Conservation (phyloP, 1,284 basidiomycete species). For the Ceratobasidium papillatum region DNA sequence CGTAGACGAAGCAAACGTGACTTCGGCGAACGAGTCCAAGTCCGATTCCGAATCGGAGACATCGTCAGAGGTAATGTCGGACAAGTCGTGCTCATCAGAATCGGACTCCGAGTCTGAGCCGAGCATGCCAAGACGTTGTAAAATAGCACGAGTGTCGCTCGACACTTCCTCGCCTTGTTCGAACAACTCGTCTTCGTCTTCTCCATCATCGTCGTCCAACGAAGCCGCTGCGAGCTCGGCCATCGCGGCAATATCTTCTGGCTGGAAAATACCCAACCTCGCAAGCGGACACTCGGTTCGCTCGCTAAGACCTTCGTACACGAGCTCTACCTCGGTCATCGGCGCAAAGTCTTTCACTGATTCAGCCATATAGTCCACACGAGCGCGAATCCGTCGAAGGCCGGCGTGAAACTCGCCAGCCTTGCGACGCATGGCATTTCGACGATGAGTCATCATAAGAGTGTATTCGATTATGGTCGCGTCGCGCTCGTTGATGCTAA, state of each 20-base stretch:
- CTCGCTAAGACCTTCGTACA: slow-evolving; percentile 15
- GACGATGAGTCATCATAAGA: neutral
- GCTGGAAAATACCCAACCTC: slow-evolving; percentile 24
- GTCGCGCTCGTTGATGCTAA: slow-evolving; percentile 25
- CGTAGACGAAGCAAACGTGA: neutral
- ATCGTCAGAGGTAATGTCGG: neutral
- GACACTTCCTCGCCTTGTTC: slow-evolving; percentile 52
- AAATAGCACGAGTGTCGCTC: slow-evolving; percentile 6
- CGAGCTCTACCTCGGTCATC: neutral
- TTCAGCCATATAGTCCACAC: neutral
- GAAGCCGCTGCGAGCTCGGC: slow-evolving; percentile 45
- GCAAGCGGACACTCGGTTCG: slow-evolving; percentile 19
- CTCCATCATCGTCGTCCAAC: slow-evolving; percentile 48
- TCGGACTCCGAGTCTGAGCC: slow-evolving; percentile 10
- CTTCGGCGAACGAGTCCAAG: neutral
- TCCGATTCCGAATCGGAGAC: slow-evolving; percentile 4
- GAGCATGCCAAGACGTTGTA: slow-evolving; percentile 17
- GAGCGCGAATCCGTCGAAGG: slow-evolving; percentile 2
- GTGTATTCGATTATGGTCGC: neutral
- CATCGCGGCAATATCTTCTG: slow-evolving; percentile 37
- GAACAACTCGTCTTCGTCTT: slow-evolving; percentile 57
- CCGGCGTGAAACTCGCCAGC: slow-evolving; percentile 21
- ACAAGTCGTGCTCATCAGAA: neutral
- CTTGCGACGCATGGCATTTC: slow-evolving; percentile 4
- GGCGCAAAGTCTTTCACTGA: slow-evolving; percentile 20